phyloP scores from a whole-genome alignment of 169 alveolate species.

The Ichthyophthirius multifiliis region DNA sequence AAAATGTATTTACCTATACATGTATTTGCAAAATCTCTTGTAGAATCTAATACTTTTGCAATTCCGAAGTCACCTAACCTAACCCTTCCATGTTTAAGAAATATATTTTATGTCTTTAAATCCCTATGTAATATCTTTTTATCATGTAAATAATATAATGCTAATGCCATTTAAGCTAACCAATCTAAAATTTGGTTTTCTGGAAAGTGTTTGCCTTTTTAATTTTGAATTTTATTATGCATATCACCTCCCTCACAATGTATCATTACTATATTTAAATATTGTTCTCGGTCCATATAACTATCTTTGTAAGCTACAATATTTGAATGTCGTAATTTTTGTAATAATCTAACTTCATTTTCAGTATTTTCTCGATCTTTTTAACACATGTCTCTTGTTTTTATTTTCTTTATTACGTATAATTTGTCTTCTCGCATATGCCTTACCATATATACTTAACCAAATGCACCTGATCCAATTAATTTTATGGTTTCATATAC shows the following conservation, averaged over 20 bases:
- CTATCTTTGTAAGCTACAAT: slow-evolving; percentile 90
- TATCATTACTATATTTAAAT: slow-evolving; percentile 89
- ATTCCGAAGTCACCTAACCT: slow-evolving; percentile 94
- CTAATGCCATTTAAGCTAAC: slow-evolving; percentile 86
- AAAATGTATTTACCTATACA: slow-evolving; percentile 57
- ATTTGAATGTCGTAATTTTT: slow-evolving; percentile 80
- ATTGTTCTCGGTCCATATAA: slow-evolving; percentile 78
- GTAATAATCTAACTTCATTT: slow-evolving; percentile 85
- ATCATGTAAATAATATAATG: slow-evolving; percentile 89
- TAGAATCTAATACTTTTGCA: slow-evolving; percentile 88
- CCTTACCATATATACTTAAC: slow-evolving; percentile 81
- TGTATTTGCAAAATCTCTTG: slow-evolving; percentile 87
- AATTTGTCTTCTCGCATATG: slow-evolving; percentile 78
- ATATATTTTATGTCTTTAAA: slow-evolving; percentile 90
- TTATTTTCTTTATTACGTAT: slow-evolving; percentile 84
- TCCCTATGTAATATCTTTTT: slow-evolving; percentile 92
- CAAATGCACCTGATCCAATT: slow-evolving; percentile 86
- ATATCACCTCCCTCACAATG: slow-evolving; percentile 94
- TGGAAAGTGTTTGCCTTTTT: slow-evolving; percentile 78
- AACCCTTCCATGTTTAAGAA: slow-evolving; percentile 84
- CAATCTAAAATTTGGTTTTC: slow-evolving; percentile 83
- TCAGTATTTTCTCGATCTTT: slow-evolving; percentile 85
- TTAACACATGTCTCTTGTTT: slow-evolving; percentile 77
- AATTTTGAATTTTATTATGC: slow-evolving; percentile 77
- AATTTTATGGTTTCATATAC: slow-evolving; percentile 76